A percentile compares a stretch with the other conserved stretches of the same genome.
phyloP scores from a whole-genome alignment of 1,284 basidiomycete genomes.

The Volvariella surrecta region DNA sequence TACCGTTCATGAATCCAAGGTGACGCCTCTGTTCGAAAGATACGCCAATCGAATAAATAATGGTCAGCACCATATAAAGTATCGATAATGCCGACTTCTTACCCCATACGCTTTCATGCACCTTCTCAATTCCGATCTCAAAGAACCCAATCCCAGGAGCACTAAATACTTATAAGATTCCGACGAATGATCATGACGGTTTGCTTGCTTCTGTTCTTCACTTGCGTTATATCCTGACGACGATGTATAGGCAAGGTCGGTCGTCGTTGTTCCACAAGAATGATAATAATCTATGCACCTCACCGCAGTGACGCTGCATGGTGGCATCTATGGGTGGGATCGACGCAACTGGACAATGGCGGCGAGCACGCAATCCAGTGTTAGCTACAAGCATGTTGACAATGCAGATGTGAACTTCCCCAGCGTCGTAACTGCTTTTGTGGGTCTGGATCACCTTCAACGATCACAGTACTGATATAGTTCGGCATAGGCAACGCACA shows the following conservation, averaged over 20 bases:
- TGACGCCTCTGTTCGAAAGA: conserved; percentile 11
- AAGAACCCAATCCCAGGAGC: conserved; percentile 36
- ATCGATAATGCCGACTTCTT: background rate
- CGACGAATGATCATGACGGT: conserved; percentile 41
- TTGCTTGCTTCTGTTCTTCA: too few relatives aligned
- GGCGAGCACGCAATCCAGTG: conserved; percentile 28
- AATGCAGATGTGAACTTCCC: conserved; percentile 46
- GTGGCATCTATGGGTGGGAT: conserved; percentile 46
- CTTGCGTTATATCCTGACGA: conserved; percentile 5
- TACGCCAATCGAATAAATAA: conserved; percentile 47
- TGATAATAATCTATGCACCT: background rate
- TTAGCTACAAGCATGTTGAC: conserved; percentile 44
- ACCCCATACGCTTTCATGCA: conserved; percentile 22
- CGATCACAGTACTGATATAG: background rate
- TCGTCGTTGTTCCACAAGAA: background rate
- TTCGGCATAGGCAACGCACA: conserved; percentile 36
- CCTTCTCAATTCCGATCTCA: conserved; percentile 47
- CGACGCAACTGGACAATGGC: conserved; percentile 48
- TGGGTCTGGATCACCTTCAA: conserved; percentile 15
- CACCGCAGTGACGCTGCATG: conserved; percentile 38
- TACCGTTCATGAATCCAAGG: background rate
- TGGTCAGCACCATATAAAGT: conserved; percentile 20
- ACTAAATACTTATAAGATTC: conserved; percentile 40
- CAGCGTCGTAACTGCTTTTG: conserved; percentile 38
- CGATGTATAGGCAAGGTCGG: background rate